Evolutionary conservation across 2,329 filamentous ascomycete species (phyloP).

Genomic region (Fusarium coffeatum): DNA sequence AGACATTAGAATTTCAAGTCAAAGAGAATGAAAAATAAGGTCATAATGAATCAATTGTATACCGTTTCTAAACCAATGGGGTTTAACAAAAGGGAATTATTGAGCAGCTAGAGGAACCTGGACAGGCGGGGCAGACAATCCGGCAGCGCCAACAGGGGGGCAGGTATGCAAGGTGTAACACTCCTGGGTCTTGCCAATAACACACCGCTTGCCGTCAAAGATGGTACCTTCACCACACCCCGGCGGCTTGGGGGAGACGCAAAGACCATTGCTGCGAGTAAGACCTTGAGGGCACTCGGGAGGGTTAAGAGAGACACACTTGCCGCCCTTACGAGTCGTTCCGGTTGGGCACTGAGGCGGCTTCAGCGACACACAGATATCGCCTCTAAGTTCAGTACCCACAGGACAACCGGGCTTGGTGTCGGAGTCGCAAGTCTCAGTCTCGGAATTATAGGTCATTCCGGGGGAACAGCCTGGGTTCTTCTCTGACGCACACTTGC

Average conservation of each 20-base stretch:
- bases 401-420: not conserved
- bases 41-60: no score
- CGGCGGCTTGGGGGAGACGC: slow-evolving; percentile 2
- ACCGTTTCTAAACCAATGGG: no score
- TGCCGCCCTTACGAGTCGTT: slow-evolving; percentile 1
- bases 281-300: slow-evolving; percentile 11
- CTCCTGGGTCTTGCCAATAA: slow-evolving; percentile 13
- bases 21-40: no score
- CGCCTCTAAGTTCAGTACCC: slow-evolving; percentile 11
- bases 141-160: slow-evolving; percentile 3
- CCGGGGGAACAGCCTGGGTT: not conserved
- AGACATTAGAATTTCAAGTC: no score
- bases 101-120: not conserved
- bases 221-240: slow-evolving; percentile 14
- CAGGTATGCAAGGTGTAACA: slow-evolving; percentile 23
- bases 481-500: slow-evolving; percentile 15
- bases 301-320: not conserved
- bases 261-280: not conserved
- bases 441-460: slow-evolving; percentile 4
- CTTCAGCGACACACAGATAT: slow-evolving; percentile 8
- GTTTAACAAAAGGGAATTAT: not conserved
- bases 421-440: slow-evolving; percentile 13
- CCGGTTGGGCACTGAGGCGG: not conserved
- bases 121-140: not conserved
- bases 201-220: slow-evolving; percentile 21